phyloP scores from a whole-genome alignment of 2,329 filamentous ascomycete species.

The Kalmusia sp. region DNA sequence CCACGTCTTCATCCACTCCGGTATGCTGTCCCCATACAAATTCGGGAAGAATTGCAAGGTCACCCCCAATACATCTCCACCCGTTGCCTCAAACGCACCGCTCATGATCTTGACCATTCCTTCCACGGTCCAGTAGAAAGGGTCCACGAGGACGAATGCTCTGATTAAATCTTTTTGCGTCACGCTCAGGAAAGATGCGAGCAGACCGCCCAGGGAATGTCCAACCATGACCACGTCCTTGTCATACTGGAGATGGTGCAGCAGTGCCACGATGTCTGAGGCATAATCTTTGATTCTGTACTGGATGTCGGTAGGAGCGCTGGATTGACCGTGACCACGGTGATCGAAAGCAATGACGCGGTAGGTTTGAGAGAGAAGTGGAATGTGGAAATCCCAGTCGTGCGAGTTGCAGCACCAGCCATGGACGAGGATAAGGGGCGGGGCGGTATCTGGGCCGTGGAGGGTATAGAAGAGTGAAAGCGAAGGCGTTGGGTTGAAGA shows the following conservation, averaged over 20 bases:
- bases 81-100: constrained; percentile 10
- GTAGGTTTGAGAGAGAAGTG: constrained; percentile 17
- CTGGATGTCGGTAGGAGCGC: constrained; percentile 9
- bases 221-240: constrained; percentile 19
- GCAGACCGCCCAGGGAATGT: constrained; percentile 21
- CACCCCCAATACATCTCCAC: neutral
- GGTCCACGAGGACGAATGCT: constrained; percentile 23
- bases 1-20: constrained; percentile 26
- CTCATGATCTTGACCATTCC: no score
- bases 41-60: constrained; percentile 6
- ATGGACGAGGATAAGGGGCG: constrained; percentile 25
- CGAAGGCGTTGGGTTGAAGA: constrained; percentile 12
- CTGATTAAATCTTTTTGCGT: constrained; percentile 16
- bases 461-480: constrained; percentile 27
- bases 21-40: constrained; percentile 8
- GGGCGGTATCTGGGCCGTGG: constrained; percentile 13
- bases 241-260: constrained; percentile 13
- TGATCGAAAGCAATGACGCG: constrained; percentile 22
- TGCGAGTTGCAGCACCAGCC: constrained; percentile 23
- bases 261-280: constrained; percentile 17
- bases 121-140: constrained; percentile 15
- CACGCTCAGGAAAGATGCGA: constrained; percentile 16
- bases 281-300: constrained; percentile 13
- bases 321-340: constrained; percentile 26
- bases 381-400: constrained; percentile 27